A percentile compares a stretch with the other conserved stretches of the same genome.
Conservation (phyloP, 2,329 filamentous ascomycete genomes). For the Diplodia mutila region DNA sequence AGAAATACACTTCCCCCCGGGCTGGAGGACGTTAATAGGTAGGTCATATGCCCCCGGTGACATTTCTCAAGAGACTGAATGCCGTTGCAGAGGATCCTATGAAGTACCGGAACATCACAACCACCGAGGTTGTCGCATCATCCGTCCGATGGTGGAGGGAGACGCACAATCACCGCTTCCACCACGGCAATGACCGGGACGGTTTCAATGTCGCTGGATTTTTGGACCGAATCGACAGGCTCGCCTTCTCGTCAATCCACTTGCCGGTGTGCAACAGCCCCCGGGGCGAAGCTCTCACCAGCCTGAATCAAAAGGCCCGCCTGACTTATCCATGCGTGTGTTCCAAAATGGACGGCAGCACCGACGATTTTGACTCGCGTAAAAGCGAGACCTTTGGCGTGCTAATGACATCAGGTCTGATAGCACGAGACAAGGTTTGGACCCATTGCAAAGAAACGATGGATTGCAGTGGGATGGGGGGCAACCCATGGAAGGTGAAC, state of each 20-base stretch:
- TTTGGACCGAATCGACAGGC: background rate
- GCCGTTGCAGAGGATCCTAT: background rate
- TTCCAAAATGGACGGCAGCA: background rate
- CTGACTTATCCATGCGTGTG: conserved; percentile 28
- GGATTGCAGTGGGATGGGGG: background rate
- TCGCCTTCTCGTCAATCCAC: background rate
- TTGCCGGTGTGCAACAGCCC: conserved; percentile 27
- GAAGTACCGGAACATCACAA: background rate
- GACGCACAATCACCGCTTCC: background rate
- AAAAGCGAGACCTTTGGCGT: background rate
- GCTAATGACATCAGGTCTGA: background rate
- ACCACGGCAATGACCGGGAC: no score
- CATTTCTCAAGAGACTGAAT: background rate
- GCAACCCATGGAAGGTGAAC: background rate
- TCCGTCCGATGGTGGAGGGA: background rate
- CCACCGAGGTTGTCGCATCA: background rate
- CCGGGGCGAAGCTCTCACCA: conserved; percentile 29
- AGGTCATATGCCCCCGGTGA: background rate
- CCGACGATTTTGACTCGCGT: background rate
- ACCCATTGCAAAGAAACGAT: background rate
- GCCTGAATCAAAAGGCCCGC: conserved; percentile 10
- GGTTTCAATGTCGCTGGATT: no score
- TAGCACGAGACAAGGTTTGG: background rate
- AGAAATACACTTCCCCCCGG: background rate
- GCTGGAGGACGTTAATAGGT: background rate